A percentile compares a stretch with the other conserved stretches of the same genome.
These are phyloP conservation scores for Candida quercuum DNA, from an alignment of 805 yeast species.

Conservation along the genomic window DNA sequence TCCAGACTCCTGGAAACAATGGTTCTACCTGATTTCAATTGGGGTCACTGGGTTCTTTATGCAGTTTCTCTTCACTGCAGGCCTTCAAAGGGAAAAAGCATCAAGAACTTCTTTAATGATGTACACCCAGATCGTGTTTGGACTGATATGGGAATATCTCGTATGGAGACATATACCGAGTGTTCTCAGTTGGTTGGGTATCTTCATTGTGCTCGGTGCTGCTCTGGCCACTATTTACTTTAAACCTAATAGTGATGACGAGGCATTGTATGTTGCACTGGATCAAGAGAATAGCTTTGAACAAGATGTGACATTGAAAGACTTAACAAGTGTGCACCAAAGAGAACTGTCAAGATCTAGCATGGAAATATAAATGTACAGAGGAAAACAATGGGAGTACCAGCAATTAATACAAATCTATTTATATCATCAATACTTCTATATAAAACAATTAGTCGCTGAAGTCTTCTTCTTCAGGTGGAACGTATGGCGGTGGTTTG, in stretches of 20 bases:
- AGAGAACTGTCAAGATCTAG: not conserved
- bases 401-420: no score
- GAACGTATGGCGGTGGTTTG: conserved; percentile 67
- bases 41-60: conserved; percentile 74
- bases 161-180: conserved; percentile 70
- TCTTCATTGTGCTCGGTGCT: conserved; percentile 47
- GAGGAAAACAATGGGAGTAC: no score
- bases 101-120: conserved; percentile 64
- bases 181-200: conserved; percentile 57
- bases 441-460: conserved; percentile 10
- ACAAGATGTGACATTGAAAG: not conserved
- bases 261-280: not conserved
- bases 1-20: conserved; percentile 55
- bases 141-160: conserved; percentile 61
- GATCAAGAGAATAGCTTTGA: not conserved
- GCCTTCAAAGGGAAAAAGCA: conserved; percentile 72
- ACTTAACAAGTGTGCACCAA: not conserved
- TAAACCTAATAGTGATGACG: conserved; percentile 27
- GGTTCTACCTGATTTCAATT: conserved; percentile 52
- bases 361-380: not conserved
- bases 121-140: conserved; percentile 69
- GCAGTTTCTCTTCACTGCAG: conserved; percentile 71
- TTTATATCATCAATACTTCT: not conserved
- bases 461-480: conserved; percentile 36
- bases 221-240: conserved; percentile 40